Percentiles rank a stretch among this genome's conserved stretches.
Evolutionary conservation across 2,329 filamentous ascomycete species (phyloP).

Genomic region (Trichoderma sp.): DNA sequence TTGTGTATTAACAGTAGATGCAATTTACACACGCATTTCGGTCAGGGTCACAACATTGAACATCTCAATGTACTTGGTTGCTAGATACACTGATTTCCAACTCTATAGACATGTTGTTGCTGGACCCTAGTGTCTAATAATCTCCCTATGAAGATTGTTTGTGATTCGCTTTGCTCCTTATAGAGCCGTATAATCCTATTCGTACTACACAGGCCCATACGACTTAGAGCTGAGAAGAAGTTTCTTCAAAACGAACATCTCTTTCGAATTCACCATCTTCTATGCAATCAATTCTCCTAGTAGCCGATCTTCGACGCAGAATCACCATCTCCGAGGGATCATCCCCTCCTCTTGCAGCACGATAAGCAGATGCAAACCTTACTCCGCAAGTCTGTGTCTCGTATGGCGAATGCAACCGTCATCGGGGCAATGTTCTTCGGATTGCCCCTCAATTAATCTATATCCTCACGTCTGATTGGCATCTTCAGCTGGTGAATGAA

Average conservation of each 20-base stretch:
- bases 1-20: no score
- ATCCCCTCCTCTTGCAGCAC: neutral
- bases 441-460: neutral
- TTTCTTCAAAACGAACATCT: neutral
- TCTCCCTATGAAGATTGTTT: neutral
- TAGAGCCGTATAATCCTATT: neutral
- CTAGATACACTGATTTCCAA: no score
- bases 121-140: neutral
- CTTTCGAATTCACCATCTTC: neutral
- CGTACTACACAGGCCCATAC: no score
- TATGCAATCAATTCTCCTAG: neutral
- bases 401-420: neutral
- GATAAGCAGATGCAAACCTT: neutral
- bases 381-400: neutral
- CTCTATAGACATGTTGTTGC: no score
- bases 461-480: neutral
- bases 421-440: neutral
- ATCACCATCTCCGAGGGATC: neutral
- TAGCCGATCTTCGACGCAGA: neutral
- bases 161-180: neutral
- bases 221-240: neutral
- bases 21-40: no score
- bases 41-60: no score
- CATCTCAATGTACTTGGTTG: no score
- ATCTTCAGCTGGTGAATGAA: neutral